Evolutionary conservation across 2,329 filamentous ascomycete species (phyloP).

Genomic region (Decorospora gaudefroyi): DNA sequence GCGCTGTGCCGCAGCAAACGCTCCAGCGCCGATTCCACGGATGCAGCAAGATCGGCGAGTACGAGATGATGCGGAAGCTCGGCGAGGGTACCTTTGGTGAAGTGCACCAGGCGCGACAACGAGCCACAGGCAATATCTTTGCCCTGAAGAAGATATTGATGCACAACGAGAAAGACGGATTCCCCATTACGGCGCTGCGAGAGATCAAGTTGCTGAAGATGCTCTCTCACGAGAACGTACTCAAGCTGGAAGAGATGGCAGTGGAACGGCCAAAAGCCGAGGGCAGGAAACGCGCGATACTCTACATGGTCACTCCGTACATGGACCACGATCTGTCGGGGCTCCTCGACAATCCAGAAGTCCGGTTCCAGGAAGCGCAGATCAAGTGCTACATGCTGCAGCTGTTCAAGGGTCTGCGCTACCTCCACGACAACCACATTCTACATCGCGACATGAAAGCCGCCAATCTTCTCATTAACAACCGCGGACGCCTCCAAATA

Average conservation of each 20-base stretch:
- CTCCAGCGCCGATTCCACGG: conserved; percentile 69
- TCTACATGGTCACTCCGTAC: conserved; percentile 99
- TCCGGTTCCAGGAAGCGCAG: conserved; percentile 83
- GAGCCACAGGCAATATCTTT: conserved; percentile 73
- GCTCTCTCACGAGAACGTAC: conserved; percentile 85
- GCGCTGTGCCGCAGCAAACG: conserved; percentile 54
- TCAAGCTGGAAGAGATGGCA: conserved; percentile 92
- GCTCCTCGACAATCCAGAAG: conserved; percentile 89
- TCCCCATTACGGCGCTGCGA: conserved; percentile 95
- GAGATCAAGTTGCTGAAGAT: conserved; percentile 98
- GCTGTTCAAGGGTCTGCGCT: conserved; percentile 83
- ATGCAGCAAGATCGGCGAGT: conserved; percentile 81
- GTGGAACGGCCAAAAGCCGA: conserved; percentile 71
- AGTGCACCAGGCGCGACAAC: conserved; percentile 85
- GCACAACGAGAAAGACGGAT: conserved; percentile 99
- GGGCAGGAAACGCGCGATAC: conserved; percentile 69
- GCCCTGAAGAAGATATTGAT: conserved; percentile 98
- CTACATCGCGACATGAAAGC: conserved; percentile 99
- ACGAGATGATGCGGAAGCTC: conserved; percentile 79
- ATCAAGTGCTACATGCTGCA: conserved; percentile 99
- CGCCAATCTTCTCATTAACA: conserved; percentile 95
- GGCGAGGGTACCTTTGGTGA: conserved; percentile 97
- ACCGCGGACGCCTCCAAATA: conserved; percentile 90
- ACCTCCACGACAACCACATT: conserved; percentile 83
- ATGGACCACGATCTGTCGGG: conserved; percentile 99